Evolutionary conservation across 371 early-diverging fungal species (phyloP).

Genomic region (Rhizopus sp.): DNA sequence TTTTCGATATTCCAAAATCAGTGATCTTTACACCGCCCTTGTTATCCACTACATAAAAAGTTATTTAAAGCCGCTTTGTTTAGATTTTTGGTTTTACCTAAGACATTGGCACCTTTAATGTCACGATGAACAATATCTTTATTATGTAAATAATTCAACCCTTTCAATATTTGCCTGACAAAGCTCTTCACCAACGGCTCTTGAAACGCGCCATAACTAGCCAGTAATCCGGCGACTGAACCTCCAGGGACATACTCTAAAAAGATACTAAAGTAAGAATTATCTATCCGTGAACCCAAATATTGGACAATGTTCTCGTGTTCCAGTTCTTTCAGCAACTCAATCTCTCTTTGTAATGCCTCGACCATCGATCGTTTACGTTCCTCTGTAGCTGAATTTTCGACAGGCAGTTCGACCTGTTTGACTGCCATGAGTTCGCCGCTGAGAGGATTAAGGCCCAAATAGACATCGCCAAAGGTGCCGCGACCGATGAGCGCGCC

Average conservation of each 20-base stretch:
- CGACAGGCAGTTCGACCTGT: conserved; percentile 88
- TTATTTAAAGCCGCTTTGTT: neutral
- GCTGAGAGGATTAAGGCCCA: conserved; percentile 82
- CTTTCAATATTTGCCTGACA: conserved; percentile 90
- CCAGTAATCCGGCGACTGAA: conserved; percentile 85
- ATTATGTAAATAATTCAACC: conserved; percentile 93
- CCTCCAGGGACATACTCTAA: conserved; percentile 98
- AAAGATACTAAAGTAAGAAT: conserved; percentile 88
- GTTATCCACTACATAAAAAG: conserved; percentile 69
- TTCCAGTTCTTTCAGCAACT: conserved; percentile 82
- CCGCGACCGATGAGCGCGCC: conserved; percentile 96
- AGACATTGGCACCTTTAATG: conserved; percentile 95
- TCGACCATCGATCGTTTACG: conserved; percentile 76
- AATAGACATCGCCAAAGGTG: conserved; percentile 96
- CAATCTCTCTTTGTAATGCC: conserved; percentile 89
- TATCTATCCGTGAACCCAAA: conserved; percentile 83
- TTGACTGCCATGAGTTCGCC: conserved; percentile 98
- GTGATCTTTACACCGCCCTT: conserved; percentile 95
- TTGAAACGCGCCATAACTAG: conserved; percentile 86
- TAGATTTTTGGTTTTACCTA: conserved; percentile 35
- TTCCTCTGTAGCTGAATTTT: conserved; percentile 64
- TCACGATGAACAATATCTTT: conserved; percentile 97
- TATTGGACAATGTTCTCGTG: conserved; percentile 97
- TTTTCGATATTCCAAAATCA: conserved; percentile 99
- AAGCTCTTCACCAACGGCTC: conserved; percentile 83